These are phyloP conservation scores for Microcyclospora tardicrescens DNA, from an alignment of 2,329 filamentous ascomycete genomes.

Conservation along the genomic window DNA sequence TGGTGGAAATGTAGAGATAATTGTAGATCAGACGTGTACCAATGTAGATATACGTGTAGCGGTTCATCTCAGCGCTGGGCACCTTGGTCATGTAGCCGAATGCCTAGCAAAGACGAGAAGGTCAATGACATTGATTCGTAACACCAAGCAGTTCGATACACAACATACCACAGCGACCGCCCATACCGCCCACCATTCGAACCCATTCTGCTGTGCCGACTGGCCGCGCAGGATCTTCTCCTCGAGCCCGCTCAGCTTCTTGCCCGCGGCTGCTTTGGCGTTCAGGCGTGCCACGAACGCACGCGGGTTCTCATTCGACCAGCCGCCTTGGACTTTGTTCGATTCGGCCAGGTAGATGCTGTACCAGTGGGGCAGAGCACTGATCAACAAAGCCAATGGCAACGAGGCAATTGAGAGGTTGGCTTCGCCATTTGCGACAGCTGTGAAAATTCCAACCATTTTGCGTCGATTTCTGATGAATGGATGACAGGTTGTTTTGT, in stretches of 20 bases:
- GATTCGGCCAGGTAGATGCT: conserved; percentile 1
- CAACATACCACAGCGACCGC: conserved; percentile 1
- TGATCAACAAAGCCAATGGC: background rate
- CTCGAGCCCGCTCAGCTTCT: too few species aligned
- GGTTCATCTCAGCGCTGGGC: background rate
- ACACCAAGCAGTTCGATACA: background rate
- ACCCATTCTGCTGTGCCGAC: conserved; percentile 2
- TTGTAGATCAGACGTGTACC: background rate
- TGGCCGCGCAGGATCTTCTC: conserved; percentile 1
- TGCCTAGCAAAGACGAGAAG: background rate
- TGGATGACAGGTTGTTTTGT: too few species aligned
- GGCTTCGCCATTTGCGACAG: background rate
- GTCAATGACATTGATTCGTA: background rate
- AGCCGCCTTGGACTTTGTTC: conserved; percentile 1
- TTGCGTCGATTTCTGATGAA: too few species aligned
- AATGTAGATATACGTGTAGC: conserved; percentile 1
- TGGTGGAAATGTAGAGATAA: conserved; percentile 1
- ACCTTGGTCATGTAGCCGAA: conserved; percentile 1
- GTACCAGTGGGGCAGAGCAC: conserved; percentile 1
- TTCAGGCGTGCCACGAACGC: conserved; percentile 1
- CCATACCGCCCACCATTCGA: conserved; percentile 1
- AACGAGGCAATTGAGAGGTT: conserved; percentile 1
- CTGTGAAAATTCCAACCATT: background rate
- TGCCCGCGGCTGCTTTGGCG: background rate
- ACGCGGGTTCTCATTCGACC: conserved; percentile 2